Evolutionary conservation across 1,284 basidiomycete genomes (phyloP).

Genomic region (Moniliella sp.): DNA sequence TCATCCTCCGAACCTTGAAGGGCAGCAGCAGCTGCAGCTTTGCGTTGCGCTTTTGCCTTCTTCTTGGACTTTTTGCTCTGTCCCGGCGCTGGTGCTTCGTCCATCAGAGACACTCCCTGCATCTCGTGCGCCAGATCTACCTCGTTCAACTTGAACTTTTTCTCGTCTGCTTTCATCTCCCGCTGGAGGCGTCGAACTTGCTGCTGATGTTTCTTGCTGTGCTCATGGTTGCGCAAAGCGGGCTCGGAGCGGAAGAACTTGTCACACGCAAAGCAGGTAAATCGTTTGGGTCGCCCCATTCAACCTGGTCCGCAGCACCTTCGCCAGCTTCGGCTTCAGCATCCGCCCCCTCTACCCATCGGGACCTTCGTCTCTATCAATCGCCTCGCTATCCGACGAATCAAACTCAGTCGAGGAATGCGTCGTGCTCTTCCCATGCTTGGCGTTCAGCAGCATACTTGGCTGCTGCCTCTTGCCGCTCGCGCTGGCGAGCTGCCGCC

Average conservation of each 20-base stretch:
- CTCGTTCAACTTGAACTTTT: slow-evolving; percentile 40
- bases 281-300: slow-evolving; percentile 33
- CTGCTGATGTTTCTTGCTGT: slow-evolving; percentile 80
- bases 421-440: slow-evolving; percentile 7
- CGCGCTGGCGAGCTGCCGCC: neutral
- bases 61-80: slow-evolving; percentile 8
- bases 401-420: neutral
- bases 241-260: slow-evolving; percentile 79
- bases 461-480: slow-evolving; percentile 1
- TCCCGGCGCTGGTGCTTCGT: neutral
- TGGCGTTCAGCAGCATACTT: neutral
- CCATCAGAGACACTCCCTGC: neutral
- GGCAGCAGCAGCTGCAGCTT: slow-evolving; percentile 1
- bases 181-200: slow-evolving; percentile 39
- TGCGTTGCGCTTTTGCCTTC: slow-evolving; percentile 19
- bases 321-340: slow-evolving; percentile 1
- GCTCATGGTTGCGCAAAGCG: slow-evolving; percentile 84
- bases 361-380: neutral
- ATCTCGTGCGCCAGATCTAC: neutral
- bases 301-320: slow-evolving; percentile 3
- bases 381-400: neutral
- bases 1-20: slow-evolving; percentile 1
- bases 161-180: slow-evolving; percentile 57
- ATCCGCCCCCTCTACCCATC: neutral
- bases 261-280: slow-evolving; percentile 86